A percentile compares a stretch with the other conserved stretches of the same genome.
Conservation (phyloP, 768 basidiomycete genomes). For the Trametes punicea region DNA sequence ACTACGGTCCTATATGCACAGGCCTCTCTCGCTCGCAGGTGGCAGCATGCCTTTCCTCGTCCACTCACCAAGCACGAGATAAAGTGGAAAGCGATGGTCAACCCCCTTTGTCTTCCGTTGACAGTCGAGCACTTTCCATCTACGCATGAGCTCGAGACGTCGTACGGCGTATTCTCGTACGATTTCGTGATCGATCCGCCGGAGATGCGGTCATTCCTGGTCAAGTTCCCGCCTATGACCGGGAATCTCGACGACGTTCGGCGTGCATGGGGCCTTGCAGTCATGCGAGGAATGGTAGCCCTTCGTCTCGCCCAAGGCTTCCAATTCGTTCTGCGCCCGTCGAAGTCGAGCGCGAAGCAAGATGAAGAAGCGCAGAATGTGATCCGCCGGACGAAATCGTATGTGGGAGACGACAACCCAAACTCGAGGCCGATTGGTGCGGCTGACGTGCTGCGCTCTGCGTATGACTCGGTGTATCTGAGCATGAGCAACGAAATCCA, state of each 20-base stretch:
- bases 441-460: constrained; percentile 57
- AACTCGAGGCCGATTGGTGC: constrained; percentile 59
- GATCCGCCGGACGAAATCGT: constrained; percentile 53
- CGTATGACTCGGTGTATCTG: constrained; percentile 76
- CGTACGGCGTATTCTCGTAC: constrained; percentile 82
- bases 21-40: constrained; percentile 76
- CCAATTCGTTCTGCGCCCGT: constrained; percentile 75
- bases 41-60: constrained; percentile 83
- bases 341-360: constrained; percentile 21
- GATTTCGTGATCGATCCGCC: constrained; percentile 82
- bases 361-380: constrained; percentile 33
- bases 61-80: constrained; percentile 77
- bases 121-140: constrained; percentile 88
- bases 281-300: constrained; percentile 93
- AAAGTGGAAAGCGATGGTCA: constrained; percentile 87
- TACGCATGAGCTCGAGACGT: constrained; percentile 65
- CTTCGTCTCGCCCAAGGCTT: constrained; percentile 92
- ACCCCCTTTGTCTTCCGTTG: constrained; percentile 85
- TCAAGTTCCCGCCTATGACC: constrained; percentile 55
- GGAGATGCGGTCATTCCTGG: constrained; percentile 85
- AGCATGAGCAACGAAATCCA: constrained; percentile 97
- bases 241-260: constrained; percentile 56
- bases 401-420: constrained; percentile 50
- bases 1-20: constrained; percentile 57
- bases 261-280: constrained; percentile 68